Evolutionary conservation across 768 basidiomycete genomes (phyloP).

Genomic region (Chalciporus chontae): DNA sequence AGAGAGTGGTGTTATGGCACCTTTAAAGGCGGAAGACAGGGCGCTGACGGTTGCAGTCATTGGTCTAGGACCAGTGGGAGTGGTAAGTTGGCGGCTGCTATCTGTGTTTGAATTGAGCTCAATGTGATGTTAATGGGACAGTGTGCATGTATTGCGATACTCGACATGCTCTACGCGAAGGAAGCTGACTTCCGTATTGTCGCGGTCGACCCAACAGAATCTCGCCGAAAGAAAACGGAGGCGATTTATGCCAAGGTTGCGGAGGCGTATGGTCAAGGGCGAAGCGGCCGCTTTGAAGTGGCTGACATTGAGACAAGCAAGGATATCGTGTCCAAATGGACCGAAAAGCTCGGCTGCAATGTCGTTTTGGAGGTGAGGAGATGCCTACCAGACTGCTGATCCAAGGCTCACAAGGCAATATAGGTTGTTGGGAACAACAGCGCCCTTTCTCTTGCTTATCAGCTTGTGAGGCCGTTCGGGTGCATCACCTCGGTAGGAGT

Average conservation of each 20-base stretch:
- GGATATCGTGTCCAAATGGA: constrained; percentile 47
- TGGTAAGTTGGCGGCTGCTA: constrained; percentile 35
- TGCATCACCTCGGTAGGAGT: constrained; percentile 74
- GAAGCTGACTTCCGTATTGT: constrained; percentile 52
- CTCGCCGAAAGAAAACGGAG: constrained; percentile 56
- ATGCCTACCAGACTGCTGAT: not conserved
- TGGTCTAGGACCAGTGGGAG: constrained; percentile 77
- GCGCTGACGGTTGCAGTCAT: constrained; percentile 61
- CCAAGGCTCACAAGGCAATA: not conserved
- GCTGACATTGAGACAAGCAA: constrained; percentile 51
- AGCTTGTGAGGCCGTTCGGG: constrained; percentile 73
- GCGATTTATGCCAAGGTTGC: constrained; percentile 53
- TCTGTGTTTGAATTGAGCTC: too few relatives aligned
- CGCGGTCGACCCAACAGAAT: constrained; percentile 58
- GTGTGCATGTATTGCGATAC: constrained; percentile 62
- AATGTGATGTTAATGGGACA: constrained; percentile 11
- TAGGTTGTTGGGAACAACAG: constrained; percentile 70
- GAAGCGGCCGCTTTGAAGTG: constrained; percentile 45
- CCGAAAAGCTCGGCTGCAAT: constrained; percentile 56
- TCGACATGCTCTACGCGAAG: constrained; percentile 53
- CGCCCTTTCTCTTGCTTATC: constrained; percentile 62
- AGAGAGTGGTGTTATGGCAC: constrained; percentile 10
- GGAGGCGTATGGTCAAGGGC: constrained; percentile 30
- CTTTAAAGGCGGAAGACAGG: constrained; percentile 45
- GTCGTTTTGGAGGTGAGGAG: constrained; percentile 60